Evolutionary conservation across 768 basidiomycete species (phyloP), one percentile per base, ranked within the genome.

Genomic region (Kwoniella sp.): DNA sequence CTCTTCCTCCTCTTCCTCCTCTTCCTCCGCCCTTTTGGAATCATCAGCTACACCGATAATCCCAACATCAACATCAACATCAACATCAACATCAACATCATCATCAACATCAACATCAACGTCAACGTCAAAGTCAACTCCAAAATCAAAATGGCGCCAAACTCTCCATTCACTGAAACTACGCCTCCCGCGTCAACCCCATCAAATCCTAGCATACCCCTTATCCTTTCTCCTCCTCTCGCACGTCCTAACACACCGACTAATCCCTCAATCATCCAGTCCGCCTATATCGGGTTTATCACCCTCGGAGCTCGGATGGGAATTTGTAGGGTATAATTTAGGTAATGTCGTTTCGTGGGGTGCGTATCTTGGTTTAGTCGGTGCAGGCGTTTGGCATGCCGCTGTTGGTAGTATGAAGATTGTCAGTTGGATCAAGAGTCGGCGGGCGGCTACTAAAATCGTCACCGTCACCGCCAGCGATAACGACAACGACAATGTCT

Each of bases 281-380:
- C 72, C 82, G 1, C 87, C 86, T 22, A 86, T 90, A 57, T 79
- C 80, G 51, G 77, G 83, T 1, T 82, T 92, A 24, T 85, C 88
- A 17, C 90, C 91, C 0, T 83, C 87, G 0, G 90, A 92, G 71
- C 84, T 93, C 37, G 88, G 90, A 78, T 92, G 85, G 74, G 88
- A 91, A 67, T 92, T 88, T 76, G 89, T 92, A 60, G 91, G 92
- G 74, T 83, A 85, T 5, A 2, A 78, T 92, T 40, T 82, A 17
- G 9, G 82, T 17, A 80, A 62, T 19, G 90, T 87, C 85, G 89
- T 90, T 0, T 79, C 81, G 73, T 82, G 85, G 40, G 59, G 85
- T 2, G 77, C 88, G 48, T 92, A 93, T 69, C 76, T 82, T 1
- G 87, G 85, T 0, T 83, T 93, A 10, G 83, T 89, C 0, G 79